These are phyloP conservation scores for Clitocybe nebularis DNA, from an alignment of 1,284 basidiomycete species.

Conservation along the genomic window DNA sequence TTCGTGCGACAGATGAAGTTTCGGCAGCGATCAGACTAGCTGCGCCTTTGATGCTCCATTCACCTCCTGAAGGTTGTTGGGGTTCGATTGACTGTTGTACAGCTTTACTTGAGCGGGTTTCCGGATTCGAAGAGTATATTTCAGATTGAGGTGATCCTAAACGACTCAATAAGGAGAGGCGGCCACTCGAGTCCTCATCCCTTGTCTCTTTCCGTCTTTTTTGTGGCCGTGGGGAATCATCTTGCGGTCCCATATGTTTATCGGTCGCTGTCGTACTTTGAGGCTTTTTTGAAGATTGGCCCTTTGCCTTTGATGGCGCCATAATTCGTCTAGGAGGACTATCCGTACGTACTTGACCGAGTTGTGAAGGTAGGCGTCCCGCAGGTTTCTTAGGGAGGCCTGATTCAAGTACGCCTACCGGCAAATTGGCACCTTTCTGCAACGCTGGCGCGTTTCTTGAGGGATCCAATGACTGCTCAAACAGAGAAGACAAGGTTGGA, in stretches of 20 bases:
- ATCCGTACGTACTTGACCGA: too few species aligned
- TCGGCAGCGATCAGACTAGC: conserved; percentile 29
- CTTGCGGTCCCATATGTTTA: conserved; percentile 15
- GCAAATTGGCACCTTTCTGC: too few species aligned
- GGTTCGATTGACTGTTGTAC: conserved; percentile 7
- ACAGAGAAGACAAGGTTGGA: conserved; percentile 44
- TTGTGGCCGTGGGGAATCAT: conserved; percentile 23
- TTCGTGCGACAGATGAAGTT: conserved; percentile 5
- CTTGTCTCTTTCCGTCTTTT: conserved; percentile 32
- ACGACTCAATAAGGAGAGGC: conserved; percentile 42
- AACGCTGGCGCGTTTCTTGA: too few species aligned
- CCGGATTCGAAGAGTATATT: conserved; percentile 21
- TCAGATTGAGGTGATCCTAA: conserved; percentile 23
- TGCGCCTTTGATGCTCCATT: conserved; percentile 55
- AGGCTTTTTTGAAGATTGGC: conserved; percentile 5
- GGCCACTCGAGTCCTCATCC: conserved; percentile 17
- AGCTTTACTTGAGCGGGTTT: conserved; percentile 5
- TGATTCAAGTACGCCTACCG: too few species aligned
- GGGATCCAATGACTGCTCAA: conserved; percentile 47
- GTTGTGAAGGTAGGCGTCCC: background rate
- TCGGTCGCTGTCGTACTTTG: too few species aligned
- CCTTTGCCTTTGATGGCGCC: conserved; percentile 11
- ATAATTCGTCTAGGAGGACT: conserved; percentile 13
- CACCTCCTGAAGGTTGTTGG: conserved; percentile 24
- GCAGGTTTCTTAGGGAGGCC: background rate